Evolutionary conservation across 805 yeast species (phyloP).

Genomic region (Candida hispaniensis): DNA sequence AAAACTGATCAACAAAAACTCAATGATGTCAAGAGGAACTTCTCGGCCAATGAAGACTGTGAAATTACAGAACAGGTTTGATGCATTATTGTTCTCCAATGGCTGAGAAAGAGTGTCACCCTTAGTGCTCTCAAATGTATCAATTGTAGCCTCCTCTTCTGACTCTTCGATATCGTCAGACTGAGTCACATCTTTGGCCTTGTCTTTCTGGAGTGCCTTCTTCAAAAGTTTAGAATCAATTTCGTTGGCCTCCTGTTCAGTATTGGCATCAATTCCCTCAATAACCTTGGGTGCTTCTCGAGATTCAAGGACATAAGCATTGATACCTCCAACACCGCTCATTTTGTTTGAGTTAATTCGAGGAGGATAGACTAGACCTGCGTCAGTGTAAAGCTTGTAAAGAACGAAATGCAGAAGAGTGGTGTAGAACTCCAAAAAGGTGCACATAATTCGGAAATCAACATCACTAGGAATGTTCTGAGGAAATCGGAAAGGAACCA

Average conservation of each 20-base stretch:
- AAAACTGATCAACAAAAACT: slow-evolving; percentile 71
- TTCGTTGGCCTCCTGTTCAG: slow-evolving; percentile 24
- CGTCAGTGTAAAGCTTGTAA: slow-evolving; percentile 74
- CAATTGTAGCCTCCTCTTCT: slow-evolving; percentile 44
- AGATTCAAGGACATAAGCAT: slow-evolving; percentile 65
- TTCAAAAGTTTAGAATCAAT: slow-evolving; percentile 23
- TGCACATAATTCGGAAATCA: slow-evolving; percentile 93
- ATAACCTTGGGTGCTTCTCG: slow-evolving; percentile 18
- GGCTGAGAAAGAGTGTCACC: slow-evolving; percentile 66
- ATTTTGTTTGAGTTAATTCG: slow-evolving; percentile 58
- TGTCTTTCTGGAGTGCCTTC: slow-evolving; percentile 30
- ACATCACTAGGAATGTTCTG: slow-evolving; percentile 89
- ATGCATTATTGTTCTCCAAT: slow-evolving; percentile 19
- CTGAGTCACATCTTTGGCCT: slow-evolving; percentile 26
- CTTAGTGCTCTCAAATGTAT: slow-evolving; percentile 45
- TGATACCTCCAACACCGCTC: slow-evolving; percentile 83
- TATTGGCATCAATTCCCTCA: slow-evolving; percentile 27
- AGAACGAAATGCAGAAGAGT: slow-evolving; percentile 82
- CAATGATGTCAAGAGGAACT: slow-evolving; percentile 84
- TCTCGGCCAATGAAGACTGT: slow-evolving; percentile 88
- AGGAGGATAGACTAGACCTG: slow-evolving; percentile 86
- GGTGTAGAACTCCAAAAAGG: slow-evolving; percentile 91
- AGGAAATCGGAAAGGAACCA: slow-evolving; percentile 94
- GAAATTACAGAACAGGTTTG: slow-evolving; percentile 59
- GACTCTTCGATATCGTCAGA: slow-evolving; percentile 22